Base-by-base conservation (phyloP, 208 protist genomes). In the Endotrypanum monterogeii region DNA sequence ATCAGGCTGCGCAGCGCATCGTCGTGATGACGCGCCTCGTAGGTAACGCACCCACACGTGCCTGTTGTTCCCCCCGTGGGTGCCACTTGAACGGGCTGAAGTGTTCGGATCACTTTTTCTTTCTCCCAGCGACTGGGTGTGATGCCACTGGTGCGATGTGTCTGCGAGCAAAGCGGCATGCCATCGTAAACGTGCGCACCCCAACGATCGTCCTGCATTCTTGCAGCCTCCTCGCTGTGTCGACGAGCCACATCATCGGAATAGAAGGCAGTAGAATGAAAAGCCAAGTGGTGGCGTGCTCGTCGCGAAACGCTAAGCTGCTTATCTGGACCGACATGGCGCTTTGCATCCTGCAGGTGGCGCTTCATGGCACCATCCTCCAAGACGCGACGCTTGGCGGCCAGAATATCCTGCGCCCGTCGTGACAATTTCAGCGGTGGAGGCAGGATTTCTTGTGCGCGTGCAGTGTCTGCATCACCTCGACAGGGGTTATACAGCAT, bases 371-470 rank as follows among this genome's bases (percentile, higher is more conserved):
- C 84, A 35, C 67, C 79, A 62, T 74, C 67, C 72, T 89, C 84
- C 30, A 90, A 71, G 3, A 76, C 74, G 16, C 56, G 71, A 4
- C 85, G 79, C 71, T 84, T 85, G 3, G 76, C 62, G 12, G 77
- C 76, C 50, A 93, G 79, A 60, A 88, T 89, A 60, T 87, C 82
- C 76, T 93, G 82, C 57, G 86, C 89, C 12, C 89, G 86, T 37
- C 79, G 86, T 55, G 89, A 93, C 23, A 93, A 83, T n/a, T 69
- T 69, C 70, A 73, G 83, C 16, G 89, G 89, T 35, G 89, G 89
- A 0, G 84, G 77, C 3, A 76, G 61, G n/a, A 93, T 81, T 62
- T 89, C 85, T 32, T 78, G 80, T 56, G 76, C 65, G n/a, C 63
- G 41, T n/a, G 67, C 54, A 28, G 63, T 51, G 25, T 23, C 41